Conservation (phyloP, 495 filamentous ascomycete genomes). For the Opeltia flavorubescens region DNA sequence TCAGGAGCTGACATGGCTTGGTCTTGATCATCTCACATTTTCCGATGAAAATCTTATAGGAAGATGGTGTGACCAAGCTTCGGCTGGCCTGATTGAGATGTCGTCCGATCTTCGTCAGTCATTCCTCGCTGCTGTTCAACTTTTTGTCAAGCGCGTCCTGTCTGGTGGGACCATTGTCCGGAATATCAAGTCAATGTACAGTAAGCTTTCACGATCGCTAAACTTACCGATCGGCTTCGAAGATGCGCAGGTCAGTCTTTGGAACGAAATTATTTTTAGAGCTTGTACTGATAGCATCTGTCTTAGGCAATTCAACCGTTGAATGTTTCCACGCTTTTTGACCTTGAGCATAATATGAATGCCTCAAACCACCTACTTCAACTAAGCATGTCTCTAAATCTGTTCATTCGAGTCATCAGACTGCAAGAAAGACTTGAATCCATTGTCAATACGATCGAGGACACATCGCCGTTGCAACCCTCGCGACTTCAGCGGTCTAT, state of each 20-base stretch:
- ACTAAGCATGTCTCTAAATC: slow-evolving; percentile 37
- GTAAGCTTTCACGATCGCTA: not conserved
- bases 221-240: slow-evolving; percentile 11
- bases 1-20: slow-evolving; percentile 22
- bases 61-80: slow-evolving; percentile 9
- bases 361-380: slow-evolving; percentile 11
- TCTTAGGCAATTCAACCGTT: slow-evolving; percentile 48
- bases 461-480: slow-evolving; percentile 43
- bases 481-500: slow-evolving; percentile 57
- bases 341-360: slow-evolving; percentile 18
- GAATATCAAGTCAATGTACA: slow-evolving; percentile 1
- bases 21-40: slow-evolving; percentile 42
- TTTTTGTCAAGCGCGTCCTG: not conserved
- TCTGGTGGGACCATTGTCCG: slow-evolving; percentile 4
- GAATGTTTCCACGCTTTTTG: slow-evolving; percentile 44
- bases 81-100: slow-evolving; percentile 6
- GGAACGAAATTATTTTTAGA: slow-evolving; percentile 8
- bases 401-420: slow-evolving; percentile 29
- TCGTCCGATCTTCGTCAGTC: not conserved
- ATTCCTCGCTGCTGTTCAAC: slow-evolving; percentile 1
- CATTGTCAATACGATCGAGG: slow-evolving; percentile 23
- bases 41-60: slow-evolving; percentile 23
- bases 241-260: slow-evolving; percentile 36
- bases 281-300: not conserved
- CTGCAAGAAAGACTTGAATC: slow-evolving; percentile 16